Evolutionary conservation across 2,329 filamentous ascomycete genomes (phyloP), one percentile per base, ranked within the genome.

Genomic region (Clarireedia paspali): DNA sequence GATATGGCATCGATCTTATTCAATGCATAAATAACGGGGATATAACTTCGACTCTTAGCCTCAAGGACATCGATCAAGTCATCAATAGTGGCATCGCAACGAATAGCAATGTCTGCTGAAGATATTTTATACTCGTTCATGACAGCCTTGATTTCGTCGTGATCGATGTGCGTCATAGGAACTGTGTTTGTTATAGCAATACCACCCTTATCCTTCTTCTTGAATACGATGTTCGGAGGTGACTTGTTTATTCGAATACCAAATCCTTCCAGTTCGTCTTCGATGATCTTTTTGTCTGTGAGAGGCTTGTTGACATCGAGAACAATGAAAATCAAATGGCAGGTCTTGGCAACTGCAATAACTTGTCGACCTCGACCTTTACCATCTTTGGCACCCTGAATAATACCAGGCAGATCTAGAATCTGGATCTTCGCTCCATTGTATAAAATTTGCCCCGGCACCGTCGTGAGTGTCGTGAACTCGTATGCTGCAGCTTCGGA

Each of bases 1-100:
- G 89, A 92, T 71, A 99, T 97, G 55, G 91, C 84, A 73, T 99
- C 94, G 65, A 99, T 99, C 78, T 99, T 99, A 82, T 99, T 99
- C 67, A 99, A 80, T 44, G 95, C 94, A 75, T 99, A 99, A 54
- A 99, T 89, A 62, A 97, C 94, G n/a, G 94, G 94, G 63, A 99
- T 97, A 71, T 99, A 99, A 70, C 89, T 91, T 73, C 94, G 83
- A 70, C 87, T 90, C 78, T 89, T 96, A 47, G 92, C 92, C 73
- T 99, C 94, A 47, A 99, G 81, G 20, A 99, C 76, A 72, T 99
- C 94, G 69, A 99, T 99, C 62, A 99, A 74, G 72, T 99, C 94
- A 73, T 99, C 94, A 61, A 99, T 85, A 2, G 94, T 99, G 56
- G 94, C 94, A 72, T 99, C 94, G 73, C 94, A 99, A 62, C 94